Conservation (phyloP, 2,329 filamentous ascomycete species). For the Nothopassalora personata region DNA sequence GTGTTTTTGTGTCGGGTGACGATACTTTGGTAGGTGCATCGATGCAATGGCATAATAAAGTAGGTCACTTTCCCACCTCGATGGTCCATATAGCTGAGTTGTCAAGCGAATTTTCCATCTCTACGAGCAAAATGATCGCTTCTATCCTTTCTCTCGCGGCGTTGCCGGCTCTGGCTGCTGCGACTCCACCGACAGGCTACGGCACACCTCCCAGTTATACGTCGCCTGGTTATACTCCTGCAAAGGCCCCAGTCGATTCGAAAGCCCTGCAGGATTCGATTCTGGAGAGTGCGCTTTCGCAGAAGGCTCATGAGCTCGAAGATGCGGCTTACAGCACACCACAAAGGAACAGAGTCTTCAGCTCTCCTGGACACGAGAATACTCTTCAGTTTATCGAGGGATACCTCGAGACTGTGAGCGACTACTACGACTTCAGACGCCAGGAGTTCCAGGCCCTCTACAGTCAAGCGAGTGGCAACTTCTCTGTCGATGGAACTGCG, state of each 20-base stretch:
- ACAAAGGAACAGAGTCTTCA: constrained; percentile 36
- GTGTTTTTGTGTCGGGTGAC: too few species aligned
- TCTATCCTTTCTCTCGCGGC: too few species aligned
- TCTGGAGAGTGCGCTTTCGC: constrained; percentile 15
- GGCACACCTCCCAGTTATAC: too few species aligned
- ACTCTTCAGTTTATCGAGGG: constrained; percentile 37
- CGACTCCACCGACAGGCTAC: too few species aligned
- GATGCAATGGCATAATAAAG: too few species aligned
- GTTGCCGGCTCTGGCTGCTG: too few species aligned
- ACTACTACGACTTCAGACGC: constrained; percentile 45
- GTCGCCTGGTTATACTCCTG: too few species aligned
- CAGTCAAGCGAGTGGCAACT: constrained; percentile 26
- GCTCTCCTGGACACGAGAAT: constrained; percentile 35
- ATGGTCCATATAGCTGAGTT: too few species aligned
- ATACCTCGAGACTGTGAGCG: constrained; percentile 27
- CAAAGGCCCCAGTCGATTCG: constrained; percentile 12
- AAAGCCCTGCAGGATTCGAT: constrained; percentile 18
- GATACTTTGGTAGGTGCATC: too few species aligned
- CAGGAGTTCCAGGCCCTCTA: constrained; percentile 35
- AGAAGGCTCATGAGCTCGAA: constrained; percentile 31
- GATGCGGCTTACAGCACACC: constrained; percentile 36
- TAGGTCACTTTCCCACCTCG: too few species aligned
- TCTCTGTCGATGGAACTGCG: constrained; percentile 54
- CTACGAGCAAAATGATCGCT: too few species aligned
- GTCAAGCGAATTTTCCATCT: too few species aligned